phyloP scores from a whole-genome alignment of 1,284 basidiomycete species.

The Ceratorhiza oryzae-sativae region DNA sequence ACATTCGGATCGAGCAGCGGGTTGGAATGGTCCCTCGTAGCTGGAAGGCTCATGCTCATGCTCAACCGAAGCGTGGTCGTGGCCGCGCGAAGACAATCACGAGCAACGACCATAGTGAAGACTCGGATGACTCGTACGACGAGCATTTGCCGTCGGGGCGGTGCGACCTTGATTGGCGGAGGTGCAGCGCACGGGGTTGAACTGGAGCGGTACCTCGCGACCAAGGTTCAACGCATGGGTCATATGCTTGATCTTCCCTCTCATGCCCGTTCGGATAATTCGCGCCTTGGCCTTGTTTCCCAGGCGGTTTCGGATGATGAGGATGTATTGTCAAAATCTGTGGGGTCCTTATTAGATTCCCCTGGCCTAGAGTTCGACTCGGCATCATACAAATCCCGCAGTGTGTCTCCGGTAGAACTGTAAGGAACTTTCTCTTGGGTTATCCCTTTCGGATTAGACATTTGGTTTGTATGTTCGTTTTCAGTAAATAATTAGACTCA shows the following conservation, averaged over 20 bases:
- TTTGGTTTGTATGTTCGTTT: conserved; percentile 16
- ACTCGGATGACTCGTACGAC: conserved; percentile 40
- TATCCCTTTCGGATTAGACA: background rate
- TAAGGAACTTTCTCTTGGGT: conserved; percentile 6
- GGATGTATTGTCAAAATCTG: conserved; percentile 26
- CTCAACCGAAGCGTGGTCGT: conserved; percentile 41
- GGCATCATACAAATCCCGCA: conserved; percentile 31
- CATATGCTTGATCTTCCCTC: conserved; percentile 79
- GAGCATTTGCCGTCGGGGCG: conserved; percentile 57
- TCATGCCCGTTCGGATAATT: background rate
- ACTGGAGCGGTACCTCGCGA: conserved; percentile 93
- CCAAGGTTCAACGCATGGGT: conserved; percentile 96
- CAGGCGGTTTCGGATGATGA: conserved; percentile 31
- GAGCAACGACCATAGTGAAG: conserved; percentile 31
- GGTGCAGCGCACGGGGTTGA: conserved; percentile 84
- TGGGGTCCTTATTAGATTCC: conserved; percentile 11
- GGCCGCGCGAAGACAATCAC: conserved; percentile 18
- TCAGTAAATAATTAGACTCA: conserved; percentile 4
- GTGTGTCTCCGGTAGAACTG: conserved; percentile 27
- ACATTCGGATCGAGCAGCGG: conserved; percentile 81
- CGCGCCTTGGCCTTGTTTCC: conserved; percentile 23
- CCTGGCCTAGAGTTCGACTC: conserved; percentile 37
- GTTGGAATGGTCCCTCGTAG: conserved; percentile 95
- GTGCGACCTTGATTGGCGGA: conserved; percentile 86
- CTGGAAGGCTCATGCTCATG: conserved; percentile 63